Base-by-base conservation (phyloP, 495 filamentous ascomycete genomes). In the Talaromyces trachyspermus region DNA sequence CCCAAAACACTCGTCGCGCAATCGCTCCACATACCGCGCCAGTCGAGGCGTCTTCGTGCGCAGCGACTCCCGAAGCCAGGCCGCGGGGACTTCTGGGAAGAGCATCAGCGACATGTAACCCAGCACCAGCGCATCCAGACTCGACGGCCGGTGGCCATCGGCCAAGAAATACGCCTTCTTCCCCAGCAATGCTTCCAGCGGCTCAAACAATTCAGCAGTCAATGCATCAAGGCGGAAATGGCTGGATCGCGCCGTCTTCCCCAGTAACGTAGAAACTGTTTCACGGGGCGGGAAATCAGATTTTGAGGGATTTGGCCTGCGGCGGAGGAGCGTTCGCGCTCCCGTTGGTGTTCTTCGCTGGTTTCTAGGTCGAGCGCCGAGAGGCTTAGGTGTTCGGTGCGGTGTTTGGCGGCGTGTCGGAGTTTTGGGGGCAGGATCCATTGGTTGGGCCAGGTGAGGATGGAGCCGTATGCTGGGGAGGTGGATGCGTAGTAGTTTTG, bases 401-500 rank as follows among this genome's bases (percentile, higher is more conserved):
- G 77, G 14, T 62, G 50, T 56, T 83, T 78, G 36, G 88, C 88
- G 39, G 80, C 67, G 30, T 78, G 63, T 47, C 88, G 85, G 20
- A 81, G 65, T 46, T 71, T 68, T 4, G 81, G 81, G 2, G 85
- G 86, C 15, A 87, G 76, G 39, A 82, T 83, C 78, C 87, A 96
- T 57, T 85, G 84, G 42, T 84, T 76, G 7, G 92, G 86, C 72
- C 89, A 89, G 17, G 83, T 81, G 24, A 95, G 79, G 48, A 95
- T 76, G 3, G 68, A 60, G 46, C 79, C 81, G 68, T 85, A 91
- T 25, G 86, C 80, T 7, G 88, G 86, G 6, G 85, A 80, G 26
- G 88, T 95, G 29, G 71, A 60, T 39, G 64, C 57, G 49, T 75
- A 71, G 72, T 89, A 98, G 66, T 95, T 96, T 49, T 84, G 77